Evolutionary conservation across 164 flowering plant genomes (phyloP).

Genomic region (Vitis cinerea): DNA sequence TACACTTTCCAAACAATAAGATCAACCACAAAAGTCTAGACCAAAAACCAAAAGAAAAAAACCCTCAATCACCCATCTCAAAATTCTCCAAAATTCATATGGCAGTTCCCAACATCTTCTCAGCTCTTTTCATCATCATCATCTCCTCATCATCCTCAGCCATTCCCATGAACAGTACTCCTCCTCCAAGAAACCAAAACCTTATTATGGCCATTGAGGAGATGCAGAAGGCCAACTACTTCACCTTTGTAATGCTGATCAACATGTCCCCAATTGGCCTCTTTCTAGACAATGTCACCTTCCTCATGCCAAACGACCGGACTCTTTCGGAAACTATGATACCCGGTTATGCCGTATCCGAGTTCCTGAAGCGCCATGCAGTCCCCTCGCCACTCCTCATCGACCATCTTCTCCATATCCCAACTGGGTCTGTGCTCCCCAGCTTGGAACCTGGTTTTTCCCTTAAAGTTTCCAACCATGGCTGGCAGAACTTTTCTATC

Average conservation of each 20-base stretch:
- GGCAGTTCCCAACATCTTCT: neutral
- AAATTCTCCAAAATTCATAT: too few species aligned
- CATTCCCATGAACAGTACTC: neutral
- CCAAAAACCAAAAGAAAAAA: too few species aligned
- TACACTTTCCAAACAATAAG: neutral
- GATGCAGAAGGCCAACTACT: conserved; percentile 76
- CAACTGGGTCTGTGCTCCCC: conserved; percentile 65
- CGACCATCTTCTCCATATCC: conserved; percentile 52
- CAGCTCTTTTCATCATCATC: conserved; percentile 19
- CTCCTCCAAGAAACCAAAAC: conserved; percentile 19
- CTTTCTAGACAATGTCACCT: conserved; percentile 56
- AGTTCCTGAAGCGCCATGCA: conserved; percentile 68
- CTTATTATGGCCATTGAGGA: conserved; percentile 52
- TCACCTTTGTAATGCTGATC: conserved; percentile 69
- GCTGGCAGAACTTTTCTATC: conserved; percentile 46
- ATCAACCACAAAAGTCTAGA: neutral
- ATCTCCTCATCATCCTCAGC: conserved; percentile 19
- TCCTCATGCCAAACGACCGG: conserved; percentile 84
- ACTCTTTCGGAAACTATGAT: conserved; percentile 36
- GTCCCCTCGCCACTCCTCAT: conserved; percentile 69
- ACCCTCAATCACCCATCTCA: too few species aligned
- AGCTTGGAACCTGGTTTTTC: conserved; percentile 33
- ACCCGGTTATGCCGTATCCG: conserved; percentile 24
- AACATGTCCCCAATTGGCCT: conserved; percentile 51
- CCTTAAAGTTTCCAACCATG: conserved; percentile 52